Base-by-base conservation (phyloP, 2,329 filamentous ascomycete genomes). In the Arthrobotrys iridis region DNA sequence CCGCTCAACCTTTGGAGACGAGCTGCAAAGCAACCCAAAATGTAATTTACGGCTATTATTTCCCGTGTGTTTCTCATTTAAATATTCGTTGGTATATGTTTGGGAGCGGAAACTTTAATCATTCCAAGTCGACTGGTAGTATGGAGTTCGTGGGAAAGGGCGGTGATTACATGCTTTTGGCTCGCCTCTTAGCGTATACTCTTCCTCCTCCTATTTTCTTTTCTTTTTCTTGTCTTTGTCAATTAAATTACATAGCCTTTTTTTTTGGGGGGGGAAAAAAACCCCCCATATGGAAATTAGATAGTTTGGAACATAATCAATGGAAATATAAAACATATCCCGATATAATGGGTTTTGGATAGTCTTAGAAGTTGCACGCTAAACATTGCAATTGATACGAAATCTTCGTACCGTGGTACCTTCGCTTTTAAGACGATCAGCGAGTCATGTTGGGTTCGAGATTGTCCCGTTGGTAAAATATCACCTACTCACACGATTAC, bases 171-270 rank as follows among this genome's bases (percentile, higher is more conserved):
- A 57, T 66, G 13, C 55, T 66, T 37, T 18, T 50, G 52, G 50
- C 64, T 59, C 50, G 50, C 11, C 18, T 45, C 2, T 62, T 67
- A 59, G 64, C 64, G 64, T 58, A n/a, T n/a, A n/a, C 18, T 58
- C 50, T 41, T 65, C 28, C 5, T 67, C 20, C 45, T 6, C 33
- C 33, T 6, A 37, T 37, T 37, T 41, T 20, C 11, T n/a, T 26
- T 40, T 4, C 2, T 33, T 26, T 59, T 30, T 28, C 28, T 58
- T 37, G 26, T 15, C 26, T 57, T 66, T 66, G 26, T 66, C 10
- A 40, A 64, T 55, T 52, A 28, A n/a, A 55, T 33, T n/a, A 18
- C 20, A 55, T 45, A 62, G 26, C n/a, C 7, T 46, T 20, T 37
- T 1, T 18, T 28, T 37, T 22, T 1, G 13, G 28, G n/a, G n/a